These are phyloP conservation scores for Paramyrothecium roridum DNA, from an alignment of 2,329 filamentous ascomycete species.

Conservation along the genomic window DNA sequence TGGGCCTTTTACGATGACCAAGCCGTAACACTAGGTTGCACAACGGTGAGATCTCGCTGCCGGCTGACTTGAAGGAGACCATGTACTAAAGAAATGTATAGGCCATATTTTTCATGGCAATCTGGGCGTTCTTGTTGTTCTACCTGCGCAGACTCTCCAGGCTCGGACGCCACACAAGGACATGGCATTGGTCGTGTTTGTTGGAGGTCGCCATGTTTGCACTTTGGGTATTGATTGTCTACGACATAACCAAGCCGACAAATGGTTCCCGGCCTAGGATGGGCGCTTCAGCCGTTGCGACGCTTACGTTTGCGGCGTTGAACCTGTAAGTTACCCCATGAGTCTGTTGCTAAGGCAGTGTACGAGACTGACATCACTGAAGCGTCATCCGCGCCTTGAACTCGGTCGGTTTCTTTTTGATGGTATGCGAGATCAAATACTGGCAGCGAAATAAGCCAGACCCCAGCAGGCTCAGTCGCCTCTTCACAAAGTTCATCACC, in stretches of 20 bases:
- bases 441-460: constrained; percentile 30
- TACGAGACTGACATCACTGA: constrained; percentile 3
- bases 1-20: constrained; percentile 32
- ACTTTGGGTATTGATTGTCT: constrained; percentile 21
- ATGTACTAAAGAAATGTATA: constrained; percentile 9
- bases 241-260: constrained; percentile 17
- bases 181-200: constrained; percentile 34
- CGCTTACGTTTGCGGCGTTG: constrained; percentile 27
- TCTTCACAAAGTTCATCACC: constrained; percentile 22
- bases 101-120: constrained; percentile 33
- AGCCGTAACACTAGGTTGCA: constrained; percentile 26
- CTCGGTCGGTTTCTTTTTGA: constrained; percentile 31
- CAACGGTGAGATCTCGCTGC: constrained; percentile 24
- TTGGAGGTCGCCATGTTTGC: constrained; percentile 25
- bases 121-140: constrained; percentile 29
- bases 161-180: constrained; percentile 26
- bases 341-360: neutral
- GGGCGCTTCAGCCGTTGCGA: constrained; percentile 20
- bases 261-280: neutral
- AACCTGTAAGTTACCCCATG: constrained; percentile 32
- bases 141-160: constrained; percentile 18
- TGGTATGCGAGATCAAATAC: constrained; percentile 33
- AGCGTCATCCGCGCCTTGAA: constrained; percentile 37
- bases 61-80: neutral
- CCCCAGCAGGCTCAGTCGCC: constrained; percentile 16